Percentiles rank a stretch among this genome's conserved stretches.
These are phyloP conservation scores for Styphnolobium japonicum DNA, from an alignment of 306 rosid genomes.

Conservation along the genomic window DNA sequence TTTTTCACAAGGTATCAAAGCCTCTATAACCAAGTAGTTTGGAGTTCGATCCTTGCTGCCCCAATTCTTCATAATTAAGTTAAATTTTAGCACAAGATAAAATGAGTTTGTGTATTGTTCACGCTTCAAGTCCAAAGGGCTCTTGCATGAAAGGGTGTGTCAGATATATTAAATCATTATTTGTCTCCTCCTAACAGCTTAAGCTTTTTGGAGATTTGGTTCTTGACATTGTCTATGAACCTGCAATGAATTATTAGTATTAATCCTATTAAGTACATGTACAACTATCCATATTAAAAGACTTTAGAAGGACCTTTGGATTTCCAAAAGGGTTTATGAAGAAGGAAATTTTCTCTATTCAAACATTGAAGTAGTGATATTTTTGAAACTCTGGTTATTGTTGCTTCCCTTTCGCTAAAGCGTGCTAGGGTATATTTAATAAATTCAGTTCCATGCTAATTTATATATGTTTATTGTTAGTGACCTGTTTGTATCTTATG, in stretches of 20 bases:
- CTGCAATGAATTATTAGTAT: background rate
- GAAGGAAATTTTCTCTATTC: background rate
- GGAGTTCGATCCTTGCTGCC: too few relatives aligned
- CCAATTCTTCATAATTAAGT: too few relatives aligned
- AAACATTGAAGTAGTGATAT: background rate
- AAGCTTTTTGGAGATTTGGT: background rate
- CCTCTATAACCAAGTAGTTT: too few relatives aligned
- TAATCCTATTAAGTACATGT: background rate
- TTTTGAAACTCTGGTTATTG: background rate
- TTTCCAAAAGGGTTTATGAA: background rate
- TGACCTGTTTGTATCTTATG: too few relatives aligned
- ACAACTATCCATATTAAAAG: background rate
- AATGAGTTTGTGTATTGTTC: too few relatives aligned
- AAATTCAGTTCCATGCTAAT: conserved; percentile 5
- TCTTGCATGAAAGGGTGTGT: too few relatives aligned
- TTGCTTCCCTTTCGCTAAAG: background rate
- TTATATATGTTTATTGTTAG: conserved; percentile 10
- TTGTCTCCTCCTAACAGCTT: background rate
- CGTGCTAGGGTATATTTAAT: background rate
- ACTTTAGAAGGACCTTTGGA: background rate
- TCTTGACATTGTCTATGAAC: background rate
- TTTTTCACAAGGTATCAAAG: too few relatives aligned
- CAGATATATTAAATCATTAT: too few relatives aligned
- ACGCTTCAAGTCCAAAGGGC: too few relatives aligned
- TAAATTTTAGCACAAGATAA: too few relatives aligned